A percentile compares a stretch with the other conserved stretches of the same genome.
These are phyloP conservation scores for Pythium brassicae DNA, from an alignment of 352 stramenopile species.

Conservation along the genomic window DNA sequence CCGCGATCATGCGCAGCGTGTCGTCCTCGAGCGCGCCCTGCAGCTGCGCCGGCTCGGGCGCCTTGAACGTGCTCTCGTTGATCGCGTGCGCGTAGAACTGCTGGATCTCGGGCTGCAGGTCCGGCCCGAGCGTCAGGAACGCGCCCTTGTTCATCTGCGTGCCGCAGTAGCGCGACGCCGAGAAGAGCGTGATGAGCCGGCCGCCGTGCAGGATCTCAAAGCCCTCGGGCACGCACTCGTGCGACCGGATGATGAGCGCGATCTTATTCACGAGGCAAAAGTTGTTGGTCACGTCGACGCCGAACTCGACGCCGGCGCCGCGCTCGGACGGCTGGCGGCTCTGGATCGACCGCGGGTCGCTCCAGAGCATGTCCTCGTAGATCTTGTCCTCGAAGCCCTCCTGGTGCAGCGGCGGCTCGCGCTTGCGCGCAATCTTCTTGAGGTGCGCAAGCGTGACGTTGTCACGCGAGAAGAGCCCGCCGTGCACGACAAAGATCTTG, in stretches of 20 bases:
- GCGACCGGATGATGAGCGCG: conserved; percentile 90
- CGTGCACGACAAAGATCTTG: conserved; percentile 94
- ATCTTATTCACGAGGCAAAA: conserved; percentile 93
- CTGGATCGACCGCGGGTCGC: conserved; percentile 80
- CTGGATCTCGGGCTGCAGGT: conserved; percentile 92
- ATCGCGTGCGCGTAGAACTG: conserved; percentile 92
- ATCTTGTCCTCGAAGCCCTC: conserved; percentile 90
- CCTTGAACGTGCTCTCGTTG: conserved; percentile 75
- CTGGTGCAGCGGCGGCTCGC: conserved; percentile 88
- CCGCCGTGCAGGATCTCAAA: conserved; percentile 89
- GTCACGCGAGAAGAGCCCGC: conserved; percentile 89
- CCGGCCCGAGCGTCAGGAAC: conserved; percentile 87
- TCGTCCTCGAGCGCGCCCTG: conserved; percentile 85
- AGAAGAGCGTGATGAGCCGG: conserved; percentile 91
- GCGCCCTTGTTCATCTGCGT: conserved; percentile 92
- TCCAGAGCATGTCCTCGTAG: conserved; percentile 93
- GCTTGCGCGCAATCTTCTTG: conserved; percentile 87
- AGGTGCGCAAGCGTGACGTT: conserved; percentile 90
- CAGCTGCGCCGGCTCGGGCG: conserved; percentile 57
- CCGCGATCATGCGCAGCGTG: conserved; percentile 91
- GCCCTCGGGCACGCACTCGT: conserved; percentile 91
- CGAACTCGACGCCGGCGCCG: conserved; percentile 91
- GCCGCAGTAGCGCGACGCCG: conserved; percentile 89
- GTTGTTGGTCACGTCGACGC: conserved; percentile 90
- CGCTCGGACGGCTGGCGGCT: conserved; percentile 76